Percentiles rank a stretch among this genome's conserved stretches.
These are phyloP conservation scores for Penicillium steckii DNA, from an alignment of 495 filamentous ascomycete genomes.

Conservation along the genomic window DNA sequence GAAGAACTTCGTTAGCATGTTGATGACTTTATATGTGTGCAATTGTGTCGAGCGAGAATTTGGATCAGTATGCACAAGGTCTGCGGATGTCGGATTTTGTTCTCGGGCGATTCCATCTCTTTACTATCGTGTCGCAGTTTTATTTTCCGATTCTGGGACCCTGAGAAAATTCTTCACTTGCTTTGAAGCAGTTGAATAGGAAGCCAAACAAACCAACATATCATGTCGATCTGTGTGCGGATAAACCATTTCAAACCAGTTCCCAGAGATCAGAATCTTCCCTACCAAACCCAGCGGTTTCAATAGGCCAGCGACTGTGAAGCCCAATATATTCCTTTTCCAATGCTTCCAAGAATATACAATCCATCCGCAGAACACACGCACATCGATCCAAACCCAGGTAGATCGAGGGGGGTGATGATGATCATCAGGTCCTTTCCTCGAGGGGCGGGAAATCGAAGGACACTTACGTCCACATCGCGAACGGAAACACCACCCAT, in stretches of 20 bases:
- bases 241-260: background rate
- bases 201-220: background rate
- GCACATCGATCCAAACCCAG: background rate
- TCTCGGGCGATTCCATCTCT: slow-evolving; percentile 11
- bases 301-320: background rate
- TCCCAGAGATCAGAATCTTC: background rate
- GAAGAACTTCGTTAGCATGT: slow-evolving; percentile 27
- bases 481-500: slow-evolving; percentile 87
- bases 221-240: background rate
- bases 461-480: slow-evolving; percentile 81
- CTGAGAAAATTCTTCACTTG: background rate
- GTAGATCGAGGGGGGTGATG: background rate
- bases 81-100: background rate
- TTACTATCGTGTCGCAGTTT: background rate
- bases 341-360: background rate
- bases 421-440: slow-evolving; percentile 1
- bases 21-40: background rate
- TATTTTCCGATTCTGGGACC: background rate
- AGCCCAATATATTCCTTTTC: background rate
- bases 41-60: slow-evolving; percentile 8
- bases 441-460: slow-evolving; percentile 6
- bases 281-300: background rate
- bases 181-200: background rate
- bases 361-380: background rate
- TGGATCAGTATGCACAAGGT: background rate